A percentile compares a stretch with the other conserved stretches of the same genome.
phyloP scores from a whole-genome alignment of 257 asterid genomes.

The Solanum medicagineum region DNA sequence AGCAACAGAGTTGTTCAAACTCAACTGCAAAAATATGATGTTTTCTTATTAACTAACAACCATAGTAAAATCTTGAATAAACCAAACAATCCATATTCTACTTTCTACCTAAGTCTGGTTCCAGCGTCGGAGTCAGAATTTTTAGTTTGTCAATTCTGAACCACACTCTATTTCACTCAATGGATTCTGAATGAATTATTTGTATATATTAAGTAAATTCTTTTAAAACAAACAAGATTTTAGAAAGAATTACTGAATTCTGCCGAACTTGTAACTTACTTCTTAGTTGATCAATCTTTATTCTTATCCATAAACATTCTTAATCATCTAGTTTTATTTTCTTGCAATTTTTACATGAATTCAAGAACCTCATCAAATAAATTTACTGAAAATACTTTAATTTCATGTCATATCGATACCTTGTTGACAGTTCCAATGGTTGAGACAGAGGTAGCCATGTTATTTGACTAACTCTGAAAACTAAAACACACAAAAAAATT shows the following conservation, averaged over 20 bases:
- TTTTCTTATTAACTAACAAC: background rate
- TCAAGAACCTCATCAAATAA: no score
- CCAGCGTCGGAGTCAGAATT: background rate
- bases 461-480: background rate
- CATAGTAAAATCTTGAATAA: background rate
- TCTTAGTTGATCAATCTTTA: no score
- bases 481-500: background rate
- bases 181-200: background rate
- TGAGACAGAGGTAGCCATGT: slow-evolving; percentile 36
- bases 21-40: slow-evolving; percentile 18
- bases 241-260: background rate
- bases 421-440: slow-evolving; percentile 25
- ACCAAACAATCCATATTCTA: background rate
- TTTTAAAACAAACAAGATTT: background rate
- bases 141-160: background rate
- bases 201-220: background rate
- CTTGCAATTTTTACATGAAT: no score
- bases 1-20: slow-evolving; percentile 8
- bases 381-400: background rate
- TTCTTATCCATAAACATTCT: background rate
- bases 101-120: background rate
- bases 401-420: slow-evolving; percentile 9
- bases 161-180: background rate
- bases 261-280: background rate
- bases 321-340: background rate